Conservation (phyloP, 1,139 yeast genomes). For the Candida sp. region DNA sequence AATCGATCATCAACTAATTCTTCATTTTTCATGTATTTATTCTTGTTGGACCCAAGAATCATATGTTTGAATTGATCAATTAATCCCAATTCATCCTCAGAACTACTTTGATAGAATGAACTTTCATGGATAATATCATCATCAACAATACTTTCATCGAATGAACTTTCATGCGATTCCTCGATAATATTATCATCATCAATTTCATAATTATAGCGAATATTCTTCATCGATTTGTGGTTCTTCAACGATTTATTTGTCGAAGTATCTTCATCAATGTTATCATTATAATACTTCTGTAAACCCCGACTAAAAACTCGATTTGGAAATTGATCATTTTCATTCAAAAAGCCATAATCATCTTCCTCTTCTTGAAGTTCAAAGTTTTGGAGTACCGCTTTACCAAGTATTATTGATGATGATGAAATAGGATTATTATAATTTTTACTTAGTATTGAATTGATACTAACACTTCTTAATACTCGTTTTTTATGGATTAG, state of each 20-base stretch:
- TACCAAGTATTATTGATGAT: slow-evolving; percentile 12
- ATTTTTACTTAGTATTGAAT: slow-evolving; percentile 33
- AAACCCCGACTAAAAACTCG: slow-evolving; percentile 30
- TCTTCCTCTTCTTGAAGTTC: slow-evolving; percentile 23
- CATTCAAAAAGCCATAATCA: slow-evolving; percentile 35
- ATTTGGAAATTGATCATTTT: slow-evolving; percentile 23
- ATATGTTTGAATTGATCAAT: slow-evolving; percentile 34
- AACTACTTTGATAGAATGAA: slow-evolving; percentile 4
- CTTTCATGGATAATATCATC: slow-evolving; percentile 11
- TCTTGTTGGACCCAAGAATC: slow-evolving; percentile 29
- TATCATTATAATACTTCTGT: slow-evolving; percentile 19
- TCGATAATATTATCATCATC: slow-evolving; percentile 15
- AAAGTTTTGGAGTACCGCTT: slow-evolving; percentile 14
- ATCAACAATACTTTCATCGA: slow-evolving; percentile 8
- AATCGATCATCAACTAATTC: slow-evolving; percentile 38
- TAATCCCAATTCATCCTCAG: slow-evolving; percentile 23
- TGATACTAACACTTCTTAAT: slow-evolving; percentile 42
- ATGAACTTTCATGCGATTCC: slow-evolving; percentile 5
- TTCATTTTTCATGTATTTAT: slow-evolving; percentile 15
- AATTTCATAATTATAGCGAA: slow-evolving; percentile 9
- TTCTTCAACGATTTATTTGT: slow-evolving; percentile 6
- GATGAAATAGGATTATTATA: slow-evolving; percentile 9
- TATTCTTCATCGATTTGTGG: slow-evolving; percentile 3
- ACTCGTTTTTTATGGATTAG: slow-evolving; percentile 44
- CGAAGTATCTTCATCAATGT: slow-evolving; percentile 15